Base-by-base conservation (phyloP, 1,139 yeast species). In the Saccharomyces hybrid region DNA sequence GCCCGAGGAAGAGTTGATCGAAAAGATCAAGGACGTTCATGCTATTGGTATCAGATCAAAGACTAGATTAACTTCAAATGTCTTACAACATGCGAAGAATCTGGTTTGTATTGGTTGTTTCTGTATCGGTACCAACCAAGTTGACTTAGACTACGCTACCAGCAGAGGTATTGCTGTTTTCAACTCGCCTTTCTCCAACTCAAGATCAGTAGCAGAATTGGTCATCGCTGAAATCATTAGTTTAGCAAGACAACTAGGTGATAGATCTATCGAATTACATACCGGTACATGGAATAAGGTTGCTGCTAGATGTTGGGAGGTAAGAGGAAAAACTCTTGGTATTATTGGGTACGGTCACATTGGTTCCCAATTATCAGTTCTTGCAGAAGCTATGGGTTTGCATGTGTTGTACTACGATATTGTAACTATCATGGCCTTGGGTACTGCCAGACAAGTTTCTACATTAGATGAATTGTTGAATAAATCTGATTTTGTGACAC, bases 121-220 rank as follows among this genome's bases (percentile, higher is more conserved):
- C 86, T 93, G 99, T 79, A 93, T 93, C 67, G 99, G 99, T 68
- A 95, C 99, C 56, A 93, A 93, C 76, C 99, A 93, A 77, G 99
- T 93, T 56, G 95, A 93, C 71, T 79, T 93, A 63, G 89, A 87
- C 62, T 87, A 73, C 66, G 99, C 99, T 57, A 97, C 98, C 60
- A 82, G 85, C 68, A 80, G 81, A 52, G 99, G 99, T 76, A 81
- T 91, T 72, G 91, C 98, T 51, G 99, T 93, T 31, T 93, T 93
- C 84, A 93, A 93, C 80, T 93, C 99, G 41, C 99, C 99, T 55
- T 93, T 95, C 77, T 90, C 97, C 62, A 93, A 93, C 78, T 93
- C 99, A 34, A 86, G 99, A 76, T 90, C 97, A 3, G 99, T 93
- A 50, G 99, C 99, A 57, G 99, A 93, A 76, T 81, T 95, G 66